Base-by-base conservation (phyloP, 192 early-diverging fungal genomes). In the Irineochytrium annulatum region DNA sequence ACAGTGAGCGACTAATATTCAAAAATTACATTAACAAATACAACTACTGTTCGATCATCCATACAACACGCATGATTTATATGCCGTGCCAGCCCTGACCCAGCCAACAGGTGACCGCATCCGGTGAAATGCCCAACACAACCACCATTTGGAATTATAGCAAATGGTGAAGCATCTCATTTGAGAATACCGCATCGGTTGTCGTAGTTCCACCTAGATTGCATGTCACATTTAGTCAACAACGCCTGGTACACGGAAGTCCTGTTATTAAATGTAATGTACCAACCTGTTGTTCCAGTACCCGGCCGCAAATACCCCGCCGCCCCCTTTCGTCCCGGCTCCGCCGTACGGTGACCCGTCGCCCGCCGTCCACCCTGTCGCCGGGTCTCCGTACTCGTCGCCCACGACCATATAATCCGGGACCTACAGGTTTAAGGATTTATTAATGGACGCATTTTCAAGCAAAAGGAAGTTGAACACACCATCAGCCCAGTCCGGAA, bases 361-460 rank as follows among this genome's bases (percentile, higher is more conserved):
- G 13, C 69, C 69, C 4, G 71, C 78, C 26, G 78, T 75, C 78
- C 78, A 80, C 17, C 78, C 78, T 14, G 78, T 77, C 26, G 63
- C 43, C n/a, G 78, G 78, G 46, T 80, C 78, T 14, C 78, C 78
- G 53, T 80, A 80, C 61, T 80, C 73, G 52, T 77, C 69, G 3
- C 78, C 78, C n/a, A 80, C 62, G 16, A 77, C 68, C 34, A 75
- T 60, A 24, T 49, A 49, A 49, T 49, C 46, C 24, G 46, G 46
- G 6, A n/a, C n/a, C n/a, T n/a, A n/a, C n/a, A n/a, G n/a, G n/a
- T n/a, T n/a, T n/a, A n/a, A n/a, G n/a, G n/a, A n/a, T n/a, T n/a
- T n/a, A n/a, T n/a, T n/a, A n/a, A n/a, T n/a, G n/a, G n/a, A n/a
- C n/a, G n/a, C n/a, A n/a, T n/a, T n/a, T n/a, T n/a, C n/a, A 5